Base-by-base conservation (phyloP, 2,329 filamentous ascomycete species). In the Phyllosticta paracitricarpa region DNA sequence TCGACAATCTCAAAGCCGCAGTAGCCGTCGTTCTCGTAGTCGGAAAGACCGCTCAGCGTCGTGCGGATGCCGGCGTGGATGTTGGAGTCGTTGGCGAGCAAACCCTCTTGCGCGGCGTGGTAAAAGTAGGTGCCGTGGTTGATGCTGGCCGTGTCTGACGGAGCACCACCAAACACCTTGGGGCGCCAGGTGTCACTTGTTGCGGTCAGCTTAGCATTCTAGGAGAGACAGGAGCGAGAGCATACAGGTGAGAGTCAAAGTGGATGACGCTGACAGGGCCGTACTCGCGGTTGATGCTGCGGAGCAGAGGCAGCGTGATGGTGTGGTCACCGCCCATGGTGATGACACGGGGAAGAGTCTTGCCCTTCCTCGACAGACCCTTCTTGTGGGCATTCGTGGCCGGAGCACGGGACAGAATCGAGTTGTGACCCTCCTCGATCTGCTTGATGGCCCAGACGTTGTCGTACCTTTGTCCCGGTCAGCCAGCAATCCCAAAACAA, bases 41-140 rank as follows among this genome's bases (percentile, higher is more conserved):
- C 89, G 19, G 84, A 88, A 0, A 87, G 85, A 0, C 89, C 89
- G 63, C 84, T 88, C 19, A 94, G 79, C 2, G 89, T 94, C 0
- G 90, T 94, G 61, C 90, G 85, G 72, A 95, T 94, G 51, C 90
- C 90, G 17, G 89, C 90, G 72, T 95, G 90, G 74, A 95, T 91
- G 75, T 91, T 93, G 66, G 84, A 88, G 77, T 94, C 88, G 70
- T 94, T 95, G 64, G 81, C 81, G 22, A 95, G 79, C 17, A 94
- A 79, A 2, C 90, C 90, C 71, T 94, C 89, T 75, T 86, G 83
- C 0, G 87, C 77, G 0, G 89, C 90, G 71, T 93, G 89, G 76
- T 87, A 94, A 76, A 95, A 95, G 78, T 94, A 94, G 1, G 89
- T 94, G 52, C 90, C 90, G 76, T 94, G 89, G 76, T 94, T 95